phyloP scores from a whole-genome alignment of 225 moss, liverwort and hornwort genomes.

The Straminergon stramineum region DNA sequence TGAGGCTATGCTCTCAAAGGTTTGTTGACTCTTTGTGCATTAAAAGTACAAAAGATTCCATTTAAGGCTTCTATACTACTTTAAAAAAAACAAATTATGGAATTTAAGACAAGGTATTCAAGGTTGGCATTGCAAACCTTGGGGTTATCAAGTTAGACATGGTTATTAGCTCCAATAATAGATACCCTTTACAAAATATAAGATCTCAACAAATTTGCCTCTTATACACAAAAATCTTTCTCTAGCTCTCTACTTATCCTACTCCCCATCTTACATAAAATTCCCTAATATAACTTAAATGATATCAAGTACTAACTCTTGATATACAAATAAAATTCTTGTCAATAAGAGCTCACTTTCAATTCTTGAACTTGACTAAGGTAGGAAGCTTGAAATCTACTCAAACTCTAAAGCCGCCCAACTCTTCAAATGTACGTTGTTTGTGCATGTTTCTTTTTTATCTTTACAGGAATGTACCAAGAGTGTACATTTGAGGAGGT shows the following conservation, averaged over 20 bases:
- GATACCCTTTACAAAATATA: too few relatives aligned
- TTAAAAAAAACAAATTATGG: not conserved
- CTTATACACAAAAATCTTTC: not conserved
- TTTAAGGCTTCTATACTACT: not conserved
- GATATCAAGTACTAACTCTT: not conserved
- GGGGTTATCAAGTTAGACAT: rapidly evolving
- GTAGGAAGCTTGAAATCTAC: too few relatives aligned
- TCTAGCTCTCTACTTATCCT: rapidly evolving
- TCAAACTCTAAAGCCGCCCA: too few relatives aligned
- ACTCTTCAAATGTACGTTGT: too few relatives aligned
- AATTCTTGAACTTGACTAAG: too few relatives aligned
- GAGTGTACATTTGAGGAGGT: too few relatives aligned
- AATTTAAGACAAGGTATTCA: not conserved
- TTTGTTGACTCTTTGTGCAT: not conserved
- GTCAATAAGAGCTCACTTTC: too few relatives aligned
- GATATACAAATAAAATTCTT: not conserved
- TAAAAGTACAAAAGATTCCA: not conserved
- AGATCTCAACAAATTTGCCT: not conserved
- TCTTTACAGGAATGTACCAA: too few relatives aligned
- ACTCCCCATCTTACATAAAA: not conserved
- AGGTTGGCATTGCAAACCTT: too few relatives aligned
- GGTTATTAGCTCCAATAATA: not conserved
- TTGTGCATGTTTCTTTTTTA: too few relatives aligned
- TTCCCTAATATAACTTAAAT: not conserved
- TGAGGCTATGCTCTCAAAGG: not conserved